Percentiles rank a stretch among this genome's conserved stretches.
Evolutionary conservation across 176 grass and related monocot genomes (phyloP).

Genomic region (Lolium perenne): DNA sequence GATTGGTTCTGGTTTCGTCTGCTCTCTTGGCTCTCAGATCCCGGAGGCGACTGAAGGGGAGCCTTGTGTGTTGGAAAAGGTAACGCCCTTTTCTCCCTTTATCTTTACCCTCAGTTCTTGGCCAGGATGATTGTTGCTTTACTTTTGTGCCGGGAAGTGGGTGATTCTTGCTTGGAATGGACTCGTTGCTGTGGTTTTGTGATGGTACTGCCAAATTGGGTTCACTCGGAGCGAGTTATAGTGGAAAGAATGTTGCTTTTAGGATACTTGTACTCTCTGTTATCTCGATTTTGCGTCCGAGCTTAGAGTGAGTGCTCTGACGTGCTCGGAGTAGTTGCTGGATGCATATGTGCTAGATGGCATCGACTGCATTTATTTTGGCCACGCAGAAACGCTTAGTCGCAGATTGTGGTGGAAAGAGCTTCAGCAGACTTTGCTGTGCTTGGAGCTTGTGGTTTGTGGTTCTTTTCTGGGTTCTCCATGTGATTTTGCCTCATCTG

Average conservation of each 20-base stretch:
- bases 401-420: slow-evolving; percentile 28
- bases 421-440: neutral
- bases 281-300: too few relatives aligned
- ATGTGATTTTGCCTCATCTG: neutral
- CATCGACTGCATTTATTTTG: neutral
- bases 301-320: too few relatives aligned
- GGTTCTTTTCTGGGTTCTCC: neutral
- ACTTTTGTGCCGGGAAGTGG: neutral
- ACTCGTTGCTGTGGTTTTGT: neutral
- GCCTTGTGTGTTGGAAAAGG: slow-evolving; percentile 8
- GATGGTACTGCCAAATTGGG: neutral
- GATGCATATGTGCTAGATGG: neutral
- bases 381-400: neutral
- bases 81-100: neutral
- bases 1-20: neutral
- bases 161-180: slow-evolving; percentile 22
- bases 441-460: neutral
- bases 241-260: neutral
- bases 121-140: neutral
- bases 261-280: too few relatives aligned
- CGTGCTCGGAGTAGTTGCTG: neutral
- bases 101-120: neutral
- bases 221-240: neutral
- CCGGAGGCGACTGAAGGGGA: neutral
- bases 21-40: slow-evolving; percentile 32